Base-by-base conservation (phyloP, 768 basidiomycete species). In the Mycena albidolilacea region DNA sequence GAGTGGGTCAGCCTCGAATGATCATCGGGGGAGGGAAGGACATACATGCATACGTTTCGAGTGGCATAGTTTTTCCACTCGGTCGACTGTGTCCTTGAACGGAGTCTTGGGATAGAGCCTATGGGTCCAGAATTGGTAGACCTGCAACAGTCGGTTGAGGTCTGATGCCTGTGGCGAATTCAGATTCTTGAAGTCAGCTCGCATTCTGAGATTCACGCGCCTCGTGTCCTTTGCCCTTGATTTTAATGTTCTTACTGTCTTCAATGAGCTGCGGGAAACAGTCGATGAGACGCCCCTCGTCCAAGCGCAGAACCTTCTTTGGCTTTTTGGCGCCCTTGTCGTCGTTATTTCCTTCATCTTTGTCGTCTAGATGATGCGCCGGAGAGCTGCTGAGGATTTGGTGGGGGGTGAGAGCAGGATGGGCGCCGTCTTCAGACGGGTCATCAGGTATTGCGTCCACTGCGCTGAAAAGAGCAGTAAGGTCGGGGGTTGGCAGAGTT, bases 61-160 rank as follows among this genome's bases (percentile, higher is more conserved):
- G 76, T 94, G 94, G 79, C 95, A 98, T 12, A 98, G 81, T 77
- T 93, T 95, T 85, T 99, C 97, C 11, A 99, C 90, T 11, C 93
- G 88, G 41, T 90, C 84, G 7, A 97, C 91, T 0, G 96, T 97
- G 78, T 98, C 97, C 57, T 87, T 87, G 81, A 99, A 98, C 50
- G 93, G 91, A 5, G 90, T 92, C 78, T 93, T 95, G 6, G 98
- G 98, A 79, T 93, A 97, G 86, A 99, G 87, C 77, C 88, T 90
- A 83, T 99, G 98, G 5, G 96, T 89, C 98, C 98, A 99, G 77
- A 96, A 94, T 78, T 97, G 96, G 80, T 99, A 99, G 44, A 94
- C 84, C 73, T 92, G 90, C 67, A 99, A 85, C 15, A 98, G 83
- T 48, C 93, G 87, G 74, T 90, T 90, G 48, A 99, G 88, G 81